These are phyloP conservation scores for Aspergillus sp. DNA, from an alignment of 2,329 filamentous ascomycete genomes.

Conservation along the genomic window DNA sequence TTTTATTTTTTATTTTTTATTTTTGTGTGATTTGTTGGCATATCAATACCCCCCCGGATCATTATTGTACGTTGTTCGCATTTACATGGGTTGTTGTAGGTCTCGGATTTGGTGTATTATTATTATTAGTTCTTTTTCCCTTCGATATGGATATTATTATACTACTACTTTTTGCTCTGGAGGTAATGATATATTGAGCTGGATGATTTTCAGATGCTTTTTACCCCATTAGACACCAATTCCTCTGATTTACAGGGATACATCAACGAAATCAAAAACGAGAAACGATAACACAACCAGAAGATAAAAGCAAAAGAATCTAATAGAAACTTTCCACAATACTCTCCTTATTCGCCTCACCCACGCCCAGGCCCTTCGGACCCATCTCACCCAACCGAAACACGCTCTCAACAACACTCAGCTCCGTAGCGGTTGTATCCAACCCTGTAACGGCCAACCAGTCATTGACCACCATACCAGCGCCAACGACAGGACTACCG, in stretches of 20 bases:
- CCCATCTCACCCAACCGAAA: slow-evolving; percentile 85
- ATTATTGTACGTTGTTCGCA: neutral
- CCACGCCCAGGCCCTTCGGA: slow-evolving; percentile 51
- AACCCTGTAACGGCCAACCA: slow-evolving; percentile 92
- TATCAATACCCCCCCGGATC: too few species aligned
- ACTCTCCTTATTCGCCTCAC: slow-evolving; percentile 70
- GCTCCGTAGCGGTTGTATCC: slow-evolving; percentile 92
- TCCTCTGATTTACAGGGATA: too few species aligned
- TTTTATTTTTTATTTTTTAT: neutral
- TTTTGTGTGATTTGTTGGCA: neutral
- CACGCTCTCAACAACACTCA: slow-evolving; percentile 92
- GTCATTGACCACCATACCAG: slow-evolving; percentile 94
- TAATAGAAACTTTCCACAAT: slow-evolving; percentile 99
- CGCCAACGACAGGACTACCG: slow-evolving; percentile 88
- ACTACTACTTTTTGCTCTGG: neutral
- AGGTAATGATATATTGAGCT: too few species aligned
- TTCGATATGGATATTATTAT: neutral
- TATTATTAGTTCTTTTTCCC: neutral
- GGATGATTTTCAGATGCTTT: too few species aligned
- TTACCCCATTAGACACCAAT: too few species aligned
- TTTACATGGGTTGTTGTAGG: neutral
- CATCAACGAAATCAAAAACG: too few species aligned
- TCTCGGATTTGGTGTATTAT: neutral
- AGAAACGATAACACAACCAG: neutral
- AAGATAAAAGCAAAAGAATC: slow-evolving; percentile 18